Evolutionary conservation across 202 grass and related monocot species (phyloP).

Genomic region (Elaeis oleifera): DNA sequence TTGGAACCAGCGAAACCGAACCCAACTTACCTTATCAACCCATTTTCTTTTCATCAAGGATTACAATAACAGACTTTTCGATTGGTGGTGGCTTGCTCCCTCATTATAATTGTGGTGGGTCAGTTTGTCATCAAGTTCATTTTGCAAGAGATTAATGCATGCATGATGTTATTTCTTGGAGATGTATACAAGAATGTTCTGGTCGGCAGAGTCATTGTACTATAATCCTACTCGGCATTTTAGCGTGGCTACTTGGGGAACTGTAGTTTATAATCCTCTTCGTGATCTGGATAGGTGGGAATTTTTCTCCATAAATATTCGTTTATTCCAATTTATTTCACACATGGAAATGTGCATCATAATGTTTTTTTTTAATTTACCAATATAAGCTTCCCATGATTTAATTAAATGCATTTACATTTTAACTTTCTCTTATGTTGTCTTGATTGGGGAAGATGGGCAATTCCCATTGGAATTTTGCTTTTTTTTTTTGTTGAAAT

Average conservation of each 20-base stretch:
- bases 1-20: too few species aligned
- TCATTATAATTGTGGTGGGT: slow-evolving; percentile 66
- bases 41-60: slow-evolving; percentile 72
- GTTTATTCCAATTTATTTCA: neutral
- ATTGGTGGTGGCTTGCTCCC: slow-evolving; percentile 71
- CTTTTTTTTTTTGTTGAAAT: too few species aligned
- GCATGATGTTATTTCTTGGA: slow-evolving; percentile 77
- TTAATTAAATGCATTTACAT: too few species aligned
- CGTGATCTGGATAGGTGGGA: slow-evolving; percentile 78
- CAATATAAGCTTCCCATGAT: neutral
- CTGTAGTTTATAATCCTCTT: slow-evolving; percentile 70
- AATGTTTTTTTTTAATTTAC: neutral
- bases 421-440: neutral
- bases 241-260: slow-evolving; percentile 67
- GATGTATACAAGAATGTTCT: slow-evolving; percentile 80
- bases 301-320: neutral
- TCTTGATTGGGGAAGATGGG: slow-evolving; percentile 51
- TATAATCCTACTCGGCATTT: slow-evolving; percentile 83
- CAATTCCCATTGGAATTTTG: slow-evolving; percentile 45
- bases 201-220: slow-evolving; percentile 67
- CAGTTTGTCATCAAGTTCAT: slow-evolving; percentile 79
- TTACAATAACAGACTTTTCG: slow-evolving; percentile 84
- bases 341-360: neutral
- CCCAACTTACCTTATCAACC: neutral
- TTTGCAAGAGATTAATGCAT: slow-evolving; percentile 56